Evolutionary conservation across 495 filamentous ascomycete genomes (phyloP), one percentile per base, ranked within the genome.

Genomic region (Podospora conica): DNA sequence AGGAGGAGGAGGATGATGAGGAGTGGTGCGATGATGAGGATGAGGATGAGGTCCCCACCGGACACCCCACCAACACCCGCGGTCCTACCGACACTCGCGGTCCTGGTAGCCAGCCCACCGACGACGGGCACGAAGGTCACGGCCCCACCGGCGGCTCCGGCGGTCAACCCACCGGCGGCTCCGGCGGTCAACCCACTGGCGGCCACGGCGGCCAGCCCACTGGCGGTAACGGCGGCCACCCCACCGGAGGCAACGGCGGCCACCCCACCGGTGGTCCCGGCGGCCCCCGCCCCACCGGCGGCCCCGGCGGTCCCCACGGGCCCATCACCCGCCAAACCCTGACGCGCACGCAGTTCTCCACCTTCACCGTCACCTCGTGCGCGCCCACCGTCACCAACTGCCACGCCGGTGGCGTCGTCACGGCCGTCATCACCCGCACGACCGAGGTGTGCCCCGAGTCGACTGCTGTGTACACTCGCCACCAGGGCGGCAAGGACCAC

Each of bases 341-440:
- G 15, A 64, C 62, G 6, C 40, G 8, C 40, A 48, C 40, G 1
- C 40, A 48, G 18, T 48, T 8, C 40, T 48, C 40, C 0, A 70
- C 74, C 64, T 69, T 78, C 60, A 86, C 85, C 4, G 77, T 86
- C 72, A 84, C 80, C 3, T 80, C 81, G 63, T 87, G 85, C 66
- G 75, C 80, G 18, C 66, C 84, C 1, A 83, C 78, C 3, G 84
- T 87, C 11, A 85, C 80, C 27, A 77, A 85, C 70, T 88, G 86
- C 74, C 86, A 85, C 9, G 80, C 82, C 15, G 75, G 77, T 55
- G 56, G 68, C 12, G 71, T 78, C 3, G 77, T 73, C 6, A 76
- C 75, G 21, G 62, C 61, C 24, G 12, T 68, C 27, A 61, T 57
- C 11, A 48, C 61, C 21, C 55, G 25, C 40, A 60, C 66, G 9